These are phyloP conservation scores for Diaporthe sp. DNA, from an alignment of 2,329 filamentous ascomycete species.

Conservation along the genomic window DNA sequence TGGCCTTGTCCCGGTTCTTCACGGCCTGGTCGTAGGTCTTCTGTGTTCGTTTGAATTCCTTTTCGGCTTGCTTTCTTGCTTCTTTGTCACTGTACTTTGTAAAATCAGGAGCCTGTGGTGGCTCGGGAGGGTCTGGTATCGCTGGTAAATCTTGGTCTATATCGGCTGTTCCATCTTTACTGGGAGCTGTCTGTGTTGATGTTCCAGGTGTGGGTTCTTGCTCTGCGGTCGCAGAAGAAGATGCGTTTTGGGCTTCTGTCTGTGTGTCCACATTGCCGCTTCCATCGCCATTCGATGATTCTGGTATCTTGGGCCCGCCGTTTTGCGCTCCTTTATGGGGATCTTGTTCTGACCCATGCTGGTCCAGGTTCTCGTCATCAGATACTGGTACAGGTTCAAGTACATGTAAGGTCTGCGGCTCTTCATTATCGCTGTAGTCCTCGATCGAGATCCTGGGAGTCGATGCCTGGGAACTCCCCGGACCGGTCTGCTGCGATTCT, in stretches of 20 bases:
- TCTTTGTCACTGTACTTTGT: constrained; percentile 73
- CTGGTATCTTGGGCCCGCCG: neutral
- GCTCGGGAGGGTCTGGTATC: constrained; percentile 64
- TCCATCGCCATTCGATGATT: neutral
- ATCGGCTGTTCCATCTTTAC: constrained; percentile 40
- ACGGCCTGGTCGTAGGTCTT: constrained; percentile 77
- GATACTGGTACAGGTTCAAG: constrained; percentile 42
- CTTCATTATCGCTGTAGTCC: constrained; percentile 55
- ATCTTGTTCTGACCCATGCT: neutral
- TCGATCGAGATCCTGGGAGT: constrained; percentile 62
- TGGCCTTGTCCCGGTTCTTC: constrained; percentile 74
- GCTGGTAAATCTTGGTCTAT: constrained; percentile 52
- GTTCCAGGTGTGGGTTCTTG: constrained; percentile 19
- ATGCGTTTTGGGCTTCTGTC: constrained; percentile 48
- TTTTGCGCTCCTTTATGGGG: constrained; percentile 8
- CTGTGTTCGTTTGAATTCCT: constrained; percentile 72
- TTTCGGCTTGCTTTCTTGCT: constrained; percentile 76
- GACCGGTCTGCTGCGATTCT: constrained; percentile 34
- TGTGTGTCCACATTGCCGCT: neutral
- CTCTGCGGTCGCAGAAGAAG: constrained; percentile 56
- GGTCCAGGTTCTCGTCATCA: constrained; percentile 1
- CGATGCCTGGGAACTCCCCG: constrained; percentile 39
- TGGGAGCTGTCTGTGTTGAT: constrained; percentile 5
- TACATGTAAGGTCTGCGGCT: constrained; percentile 41
- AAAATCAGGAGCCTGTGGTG: constrained; percentile 69